Evolutionary conservation across 164 flowering plant genomes (phyloP).

Genomic region (Annona squamosa): DNA sequence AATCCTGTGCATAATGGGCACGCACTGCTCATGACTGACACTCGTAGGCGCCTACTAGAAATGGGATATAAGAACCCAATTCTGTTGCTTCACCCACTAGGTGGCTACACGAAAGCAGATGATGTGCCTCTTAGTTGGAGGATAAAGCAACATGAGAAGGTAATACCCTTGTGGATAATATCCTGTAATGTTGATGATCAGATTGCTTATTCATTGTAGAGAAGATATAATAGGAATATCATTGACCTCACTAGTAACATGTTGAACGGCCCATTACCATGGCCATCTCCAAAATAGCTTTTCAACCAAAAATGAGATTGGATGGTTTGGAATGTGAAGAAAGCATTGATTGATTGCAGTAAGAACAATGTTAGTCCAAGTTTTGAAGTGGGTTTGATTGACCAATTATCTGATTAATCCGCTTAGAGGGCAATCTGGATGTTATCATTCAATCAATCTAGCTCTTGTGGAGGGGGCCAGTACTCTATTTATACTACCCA

Average conservation of each 20-base stretch:
- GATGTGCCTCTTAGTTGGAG: slow-evolving; percentile 93
- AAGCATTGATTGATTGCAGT: not conserved
- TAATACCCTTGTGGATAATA: slow-evolving; percentile 7
- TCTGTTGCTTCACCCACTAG: slow-evolving; percentile 87
- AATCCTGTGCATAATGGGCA: slow-evolving; percentile 98
- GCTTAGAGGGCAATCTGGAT: not conserved
- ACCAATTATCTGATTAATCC: not conserved
- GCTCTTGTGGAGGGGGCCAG: not conserved
- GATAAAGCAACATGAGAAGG: slow-evolving; percentile 98
- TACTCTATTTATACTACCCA: not conserved
- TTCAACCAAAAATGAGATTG: not conserved
- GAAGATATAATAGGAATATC: not conserved
- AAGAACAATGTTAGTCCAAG: not conserved
- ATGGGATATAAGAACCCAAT: slow-evolving; percentile 97
- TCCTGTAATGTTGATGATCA: not conserved
- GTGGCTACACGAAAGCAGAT: slow-evolving; percentile 95
- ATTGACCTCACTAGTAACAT: not conserved
- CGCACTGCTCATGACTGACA: slow-evolving; percentile 93
- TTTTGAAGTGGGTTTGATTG: not conserved
- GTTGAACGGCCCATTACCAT: not conserved
- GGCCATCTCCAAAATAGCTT: not conserved
- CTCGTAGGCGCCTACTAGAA: slow-evolving; percentile 78
- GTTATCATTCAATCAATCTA: not conserved
- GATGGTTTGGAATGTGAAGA: not conserved
- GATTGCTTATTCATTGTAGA: not conserved